phyloP scores from a whole-genome alignment of 2,329 filamentous ascomycete species.

The Tolypocladium tropicale region DNA sequence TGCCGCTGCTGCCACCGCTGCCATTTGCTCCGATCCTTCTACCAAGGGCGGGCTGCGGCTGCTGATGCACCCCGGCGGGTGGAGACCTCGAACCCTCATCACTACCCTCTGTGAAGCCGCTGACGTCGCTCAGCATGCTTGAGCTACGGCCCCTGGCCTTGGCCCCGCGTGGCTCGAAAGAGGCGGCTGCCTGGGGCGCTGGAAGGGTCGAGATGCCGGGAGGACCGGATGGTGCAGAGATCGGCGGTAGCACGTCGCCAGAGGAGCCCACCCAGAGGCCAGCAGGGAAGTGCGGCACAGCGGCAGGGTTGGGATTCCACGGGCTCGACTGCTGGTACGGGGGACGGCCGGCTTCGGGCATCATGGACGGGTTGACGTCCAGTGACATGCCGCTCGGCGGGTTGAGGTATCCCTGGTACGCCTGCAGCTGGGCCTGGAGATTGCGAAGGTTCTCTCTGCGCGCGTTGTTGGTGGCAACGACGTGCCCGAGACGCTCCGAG shows the following conservation, averaged over 20 bases:
- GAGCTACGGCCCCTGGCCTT: constrained; percentile 49
- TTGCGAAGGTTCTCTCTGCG: constrained; percentile 19
- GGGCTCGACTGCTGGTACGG: constrained; percentile 13
- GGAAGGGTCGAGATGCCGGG: constrained; percentile 22
- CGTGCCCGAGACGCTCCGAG: constrained; percentile 29
- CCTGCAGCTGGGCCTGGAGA: constrained; percentile 20
- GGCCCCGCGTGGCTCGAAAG: constrained; percentile 22
- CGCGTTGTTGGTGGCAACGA: constrained; percentile 20
- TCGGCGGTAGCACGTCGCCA: constrained; percentile 20
- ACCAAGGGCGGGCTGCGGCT: constrained; percentile 2
- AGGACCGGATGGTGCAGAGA: constrained; percentile 17
- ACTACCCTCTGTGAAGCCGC: constrained; percentile 56
- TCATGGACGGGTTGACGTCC: constrained; percentile 13
- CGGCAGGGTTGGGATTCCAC: constrained; percentile 25
- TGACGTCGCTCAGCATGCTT: constrained; percentile 57
- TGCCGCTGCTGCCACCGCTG: constrained; percentile 36
- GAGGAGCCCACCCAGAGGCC: constrained; percentile 26
- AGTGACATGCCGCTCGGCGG: constrained; percentile 20
- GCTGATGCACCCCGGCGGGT: constrained; percentile 1
- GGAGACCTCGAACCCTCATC: constrained; percentile 31
- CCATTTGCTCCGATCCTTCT: constrained; percentile 15
- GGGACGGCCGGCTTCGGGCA: constrained; percentile 9
- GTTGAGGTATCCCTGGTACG: constrained; percentile 21
- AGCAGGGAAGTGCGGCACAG: constrained; percentile 21
- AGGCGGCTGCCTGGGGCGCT: constrained; percentile 26